Evolutionary conservation across 139 green algal genomes (phyloP), one percentile per base, ranked within the genome.

Genomic region (Eudorina sp.): DNA sequence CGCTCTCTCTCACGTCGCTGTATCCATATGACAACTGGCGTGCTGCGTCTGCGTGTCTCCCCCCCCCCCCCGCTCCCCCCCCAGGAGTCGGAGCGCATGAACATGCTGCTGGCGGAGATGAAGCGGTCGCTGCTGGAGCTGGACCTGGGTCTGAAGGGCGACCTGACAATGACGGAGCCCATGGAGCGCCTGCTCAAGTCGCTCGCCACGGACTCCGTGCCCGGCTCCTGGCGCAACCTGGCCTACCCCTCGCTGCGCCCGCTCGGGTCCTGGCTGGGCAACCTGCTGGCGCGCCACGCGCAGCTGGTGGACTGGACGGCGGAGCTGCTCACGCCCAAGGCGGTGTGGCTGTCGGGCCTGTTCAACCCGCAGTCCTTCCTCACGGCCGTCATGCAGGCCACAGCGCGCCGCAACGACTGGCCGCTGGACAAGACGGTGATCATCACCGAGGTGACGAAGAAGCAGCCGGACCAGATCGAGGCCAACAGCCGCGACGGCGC

Each of bases 351-450:
- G 43, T 95, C 92, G 13, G 95, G 95, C 16, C 93, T 99, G 70
- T 99, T 99, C 95, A 98, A 99, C 91, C 97, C 97, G 6, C 95
- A 98, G 94, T 97, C 95, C 18, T 99, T 99, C 92, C 91, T 99
- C 13, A 99, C 97, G 21, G 97, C 97, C 0, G 96, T 99, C 31
- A 97, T 98, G 94, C 96, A 98, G 90, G 97, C 97, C 25, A 99
- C 96, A 0, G 97, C 97, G 0, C 93, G 97, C 36, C 93, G 95
- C 51, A 98, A 97, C 78, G 96, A 97, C 87, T 99, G 96, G 96
- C 94, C 97, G 13, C 93, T 99, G 55, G 97, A 99, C 89, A 96
- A 95, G 84, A 97, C 95, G 13, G 93, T 96, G 75, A 89, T 96
- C 34, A 74, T 98, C 45, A 96, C 94, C 16, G 92, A 97, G 88